Evolutionary conservation across 1,284 basidiomycete genomes (phyloP).

Genomic region (Schizophyllum commune): DNA sequence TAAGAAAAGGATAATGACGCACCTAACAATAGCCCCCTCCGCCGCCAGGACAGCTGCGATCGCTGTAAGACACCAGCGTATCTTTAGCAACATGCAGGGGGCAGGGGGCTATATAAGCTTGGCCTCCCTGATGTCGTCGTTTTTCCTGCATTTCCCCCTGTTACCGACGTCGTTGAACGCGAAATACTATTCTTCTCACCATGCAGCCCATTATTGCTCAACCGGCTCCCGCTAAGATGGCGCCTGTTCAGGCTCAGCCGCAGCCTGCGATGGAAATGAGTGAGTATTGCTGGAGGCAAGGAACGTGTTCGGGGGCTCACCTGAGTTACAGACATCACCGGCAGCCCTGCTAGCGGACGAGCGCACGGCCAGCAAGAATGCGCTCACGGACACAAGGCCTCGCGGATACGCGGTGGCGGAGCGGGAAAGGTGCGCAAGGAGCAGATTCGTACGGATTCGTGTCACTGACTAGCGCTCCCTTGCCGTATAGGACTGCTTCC

Average conservation of each 20-base stretch:
- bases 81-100: neutral
- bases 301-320: neutral
- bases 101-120: neutral
- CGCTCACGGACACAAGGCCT: slow-evolving; percentile 27
- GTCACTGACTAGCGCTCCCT: neutral
- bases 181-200: neutral
- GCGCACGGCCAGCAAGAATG: slow-evolving; percentile 15
- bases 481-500: slow-evolving; percentile 45
- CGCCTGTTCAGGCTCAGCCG: neutral
- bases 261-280: neutral
- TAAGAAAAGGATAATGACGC: neutral
- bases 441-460: neutral
- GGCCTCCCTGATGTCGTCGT: neutral
- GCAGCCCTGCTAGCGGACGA: neutral
- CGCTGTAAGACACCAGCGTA: neutral
- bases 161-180: neutral
- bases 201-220: neutral
- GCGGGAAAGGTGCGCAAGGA: slow-evolving; percentile 40
- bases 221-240: neutral
- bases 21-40: neutral
- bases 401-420: slow-evolving; percentile 53
- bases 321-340: neutral
- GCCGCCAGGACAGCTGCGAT: neutral
- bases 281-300: neutral
- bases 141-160: neutral